These are phyloP conservation scores for Wickerhamiella australiensis DNA, from an alignment of 805 yeast genomes.

Conservation along the genomic window DNA sequence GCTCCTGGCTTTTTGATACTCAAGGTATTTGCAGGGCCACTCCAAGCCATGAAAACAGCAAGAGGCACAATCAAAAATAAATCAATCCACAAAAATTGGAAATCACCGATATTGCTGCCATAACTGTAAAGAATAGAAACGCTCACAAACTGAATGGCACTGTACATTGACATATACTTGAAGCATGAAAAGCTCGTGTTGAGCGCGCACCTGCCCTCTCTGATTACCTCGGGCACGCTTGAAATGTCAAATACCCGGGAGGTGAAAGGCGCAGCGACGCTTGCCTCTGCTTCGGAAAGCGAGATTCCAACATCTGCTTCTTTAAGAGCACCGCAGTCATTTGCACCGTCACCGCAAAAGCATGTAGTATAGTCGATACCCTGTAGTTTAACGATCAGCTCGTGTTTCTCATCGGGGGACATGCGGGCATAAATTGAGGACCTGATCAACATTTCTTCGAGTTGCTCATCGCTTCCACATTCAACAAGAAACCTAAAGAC, in stretches of 20 bases:
- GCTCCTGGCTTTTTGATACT: conserved; percentile 81
- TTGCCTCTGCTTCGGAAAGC: conserved; percentile 92
- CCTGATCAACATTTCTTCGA: conserved; percentile 52
- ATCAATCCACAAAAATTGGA: conserved; percentile 92
- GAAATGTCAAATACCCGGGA: conserved; percentile 81
- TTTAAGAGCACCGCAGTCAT: conserved; percentile 95
- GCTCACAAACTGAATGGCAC: conserved; percentile 89
- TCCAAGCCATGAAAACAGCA: conserved; percentile 96
- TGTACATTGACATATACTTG: conserved; percentile 93
- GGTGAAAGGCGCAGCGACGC: conserved; percentile 97
- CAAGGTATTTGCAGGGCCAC: conserved; percentile 54
- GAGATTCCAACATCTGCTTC: conserved; percentile 98
- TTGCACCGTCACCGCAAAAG: conserved; percentile 98
- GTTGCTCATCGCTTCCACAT: conserved; percentile 32
- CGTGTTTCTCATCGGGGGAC: conserved; percentile 99
- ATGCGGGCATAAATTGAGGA: conserved; percentile 82
- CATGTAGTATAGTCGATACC: conserved; percentile 83
- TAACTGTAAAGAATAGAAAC: conserved; percentile 73
- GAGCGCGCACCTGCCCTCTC: conserved; percentile 88
- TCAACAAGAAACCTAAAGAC: conserved; percentile 66
- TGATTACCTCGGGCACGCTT: conserved; percentile 81
- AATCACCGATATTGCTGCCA: conserved; percentile 92
- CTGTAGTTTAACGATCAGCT: conserved; percentile 78
- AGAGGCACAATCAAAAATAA: conserved; percentile 80
- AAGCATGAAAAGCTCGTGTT: conserved; percentile 94